A percentile compares a stretch with the other conserved stretches of the same genome.
Evolutionary conservation across 257 asterid genomes (phyloP).

Genomic region (Nicotiana sylvestris): DNA sequence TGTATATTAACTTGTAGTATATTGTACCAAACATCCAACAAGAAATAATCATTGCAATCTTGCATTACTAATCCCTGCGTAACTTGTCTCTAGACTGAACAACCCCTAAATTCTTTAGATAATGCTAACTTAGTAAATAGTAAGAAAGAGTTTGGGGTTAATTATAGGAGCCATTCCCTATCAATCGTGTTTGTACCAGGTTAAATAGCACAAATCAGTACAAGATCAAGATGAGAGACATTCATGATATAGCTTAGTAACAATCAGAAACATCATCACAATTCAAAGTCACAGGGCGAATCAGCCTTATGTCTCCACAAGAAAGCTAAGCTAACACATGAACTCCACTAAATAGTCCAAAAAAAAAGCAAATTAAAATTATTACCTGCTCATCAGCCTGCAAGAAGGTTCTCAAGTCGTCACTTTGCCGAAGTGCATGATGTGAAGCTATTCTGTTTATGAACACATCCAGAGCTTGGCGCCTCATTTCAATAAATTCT

Average conservation of each 20-base stretch:
- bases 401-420: conserved; percentile 80
- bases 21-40: neutral
- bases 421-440: conserved; percentile 78
- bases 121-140: neutral
- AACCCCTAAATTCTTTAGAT: neutral
- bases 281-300: neutral
- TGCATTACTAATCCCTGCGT: neutral
- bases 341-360: neutral
- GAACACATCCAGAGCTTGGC: conserved; percentile 85
- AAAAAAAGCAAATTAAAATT: neutral
- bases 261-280: neutral
- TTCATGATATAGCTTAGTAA: neutral
- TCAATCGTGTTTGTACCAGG: neutral
- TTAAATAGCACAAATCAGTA: neutral
- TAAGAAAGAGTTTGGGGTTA: neutral
- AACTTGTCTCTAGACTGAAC: neutral
- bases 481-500: conserved; percentile 95
- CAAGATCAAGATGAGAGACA: neutral
- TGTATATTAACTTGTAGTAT: neutral
- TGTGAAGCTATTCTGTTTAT: conserved; percentile 88
- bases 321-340: neutral
- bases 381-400: conserved; percentile 96
- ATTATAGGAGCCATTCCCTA: neutral
- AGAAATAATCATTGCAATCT: neutral
- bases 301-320: neutral